Percentiles rank a stretch among this genome's conserved stretches.
Evolutionary conservation across 306 rosid genomes (phyloP).

Genomic region (Ormosia semicastrata): DNA sequence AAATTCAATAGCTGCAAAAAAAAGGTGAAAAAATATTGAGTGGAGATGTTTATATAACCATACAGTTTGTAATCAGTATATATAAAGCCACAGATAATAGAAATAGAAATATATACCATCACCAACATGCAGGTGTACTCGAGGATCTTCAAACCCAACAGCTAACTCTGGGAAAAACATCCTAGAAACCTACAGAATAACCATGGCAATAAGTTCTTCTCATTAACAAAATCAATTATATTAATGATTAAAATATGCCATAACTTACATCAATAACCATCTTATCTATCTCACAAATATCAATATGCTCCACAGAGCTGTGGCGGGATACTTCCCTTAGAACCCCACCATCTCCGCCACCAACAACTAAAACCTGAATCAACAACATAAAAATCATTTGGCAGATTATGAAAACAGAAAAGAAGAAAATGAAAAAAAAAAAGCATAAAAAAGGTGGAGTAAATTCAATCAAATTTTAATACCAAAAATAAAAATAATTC

Average conservation of each 20-base stretch:
- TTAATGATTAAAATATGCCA: neutral
- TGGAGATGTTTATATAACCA: neutral
- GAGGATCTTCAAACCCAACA: constrained; percentile 91
- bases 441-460: neutral
- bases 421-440: neutral
- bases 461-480: neutral
- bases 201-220: constrained; percentile 19
- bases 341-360: constrained; percentile 99
- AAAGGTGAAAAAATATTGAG: neutral
- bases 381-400: neutral
- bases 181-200: constrained; percentile 67
- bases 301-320: constrained; percentile 81
- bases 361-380: constrained; percentile 89
- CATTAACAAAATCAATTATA: constrained; percentile 1
- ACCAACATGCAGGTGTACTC: constrained; percentile 87
- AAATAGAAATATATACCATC: constrained; percentile 59
- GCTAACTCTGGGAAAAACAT: constrained; percentile 80
- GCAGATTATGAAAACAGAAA: neutral
- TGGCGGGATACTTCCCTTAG: constrained; percentile 91
- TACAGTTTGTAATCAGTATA: neutral
- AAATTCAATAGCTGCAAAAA: constrained; percentile 77
- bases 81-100: constrained; percentile 1
- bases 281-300: constrained; percentile 96
- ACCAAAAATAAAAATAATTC: too few species aligned
- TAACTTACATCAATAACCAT: constrained; percentile 94